Evolutionary conservation across 345 rosid genomes (phyloP).

Genomic region (Eucalyptus shirleyi): DNA sequence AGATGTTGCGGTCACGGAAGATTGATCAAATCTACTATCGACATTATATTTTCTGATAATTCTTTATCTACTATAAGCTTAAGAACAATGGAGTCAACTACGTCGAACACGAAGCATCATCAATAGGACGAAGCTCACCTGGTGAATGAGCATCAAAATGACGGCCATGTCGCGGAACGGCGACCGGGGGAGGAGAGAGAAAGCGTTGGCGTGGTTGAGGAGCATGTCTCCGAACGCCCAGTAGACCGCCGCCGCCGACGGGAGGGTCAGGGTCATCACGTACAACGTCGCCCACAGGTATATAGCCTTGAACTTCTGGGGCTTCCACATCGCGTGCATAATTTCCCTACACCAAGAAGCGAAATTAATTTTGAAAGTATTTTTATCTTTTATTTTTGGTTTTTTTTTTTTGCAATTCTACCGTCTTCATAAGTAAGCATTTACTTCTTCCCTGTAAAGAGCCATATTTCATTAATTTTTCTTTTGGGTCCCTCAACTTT

Average conservation of each 20-base stretch:
- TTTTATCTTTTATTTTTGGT: neutral
- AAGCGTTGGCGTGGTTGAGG: slow-evolving; percentile 91
- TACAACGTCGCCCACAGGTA: slow-evolving; percentile 80
- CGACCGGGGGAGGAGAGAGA: slow-evolving; percentile 73
- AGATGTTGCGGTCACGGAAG: no score
- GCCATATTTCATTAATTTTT: neutral
- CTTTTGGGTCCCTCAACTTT: neutral
- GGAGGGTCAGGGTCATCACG: slow-evolving; percentile 88
- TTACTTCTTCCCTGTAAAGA: neutral
- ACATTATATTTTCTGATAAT: neutral
- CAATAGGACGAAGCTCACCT: slow-evolving; percentile 14
- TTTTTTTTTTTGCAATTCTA: no score
- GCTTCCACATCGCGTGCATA: slow-evolving; percentile 99
- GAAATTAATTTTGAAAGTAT: neutral
- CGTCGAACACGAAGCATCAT: neutral
- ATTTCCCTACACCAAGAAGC: slow-evolving; percentile 45
- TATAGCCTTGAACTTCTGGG: slow-evolving; percentile 92
- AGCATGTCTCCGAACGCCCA: slow-evolving; percentile 99
- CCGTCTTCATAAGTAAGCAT: no score
- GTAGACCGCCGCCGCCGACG: slow-evolving; percentile 86
- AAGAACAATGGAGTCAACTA: neutral
- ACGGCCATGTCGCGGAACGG: slow-evolving; percentile 87
- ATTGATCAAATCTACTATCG: neutral
- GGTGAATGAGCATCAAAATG: slow-evolving; percentile 91
- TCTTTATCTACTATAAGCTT: neutral